These are phyloP conservation scores for Epichloe typhina DNA, from an alignment of 2,329 filamentous ascomycete species.

Conservation along the genomic window DNA sequence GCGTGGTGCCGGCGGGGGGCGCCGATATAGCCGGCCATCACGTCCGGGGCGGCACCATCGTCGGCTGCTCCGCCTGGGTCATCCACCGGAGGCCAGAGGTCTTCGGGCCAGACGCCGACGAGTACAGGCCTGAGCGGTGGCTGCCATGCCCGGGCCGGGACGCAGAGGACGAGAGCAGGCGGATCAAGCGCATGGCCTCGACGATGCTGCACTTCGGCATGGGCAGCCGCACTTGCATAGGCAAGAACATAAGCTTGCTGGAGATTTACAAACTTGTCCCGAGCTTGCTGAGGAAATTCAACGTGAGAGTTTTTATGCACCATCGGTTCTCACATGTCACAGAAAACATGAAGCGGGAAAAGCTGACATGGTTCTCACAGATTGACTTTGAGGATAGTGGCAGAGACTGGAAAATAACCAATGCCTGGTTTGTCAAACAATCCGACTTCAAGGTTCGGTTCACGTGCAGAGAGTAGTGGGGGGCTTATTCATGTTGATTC, in stretches of 20 bases:
- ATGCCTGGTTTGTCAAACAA: neutral
- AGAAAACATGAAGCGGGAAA: too few relatives aligned
- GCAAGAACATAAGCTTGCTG: slow-evolving; percentile 27
- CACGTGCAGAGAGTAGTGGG: neutral
- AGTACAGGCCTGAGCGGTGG: slow-evolving; percentile 30
- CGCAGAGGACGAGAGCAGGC: neutral
- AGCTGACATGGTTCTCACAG: neutral
- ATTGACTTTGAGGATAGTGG: neutral
- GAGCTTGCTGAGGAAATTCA: neutral
- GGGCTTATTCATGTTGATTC: too few relatives aligned
- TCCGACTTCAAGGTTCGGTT: neutral
- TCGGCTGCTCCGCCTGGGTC: slow-evolving; percentile 24
- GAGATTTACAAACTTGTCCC: slow-evolving; percentile 31
- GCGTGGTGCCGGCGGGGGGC: slow-evolving; percentile 32
- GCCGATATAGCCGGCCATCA: slow-evolving; percentile 21
- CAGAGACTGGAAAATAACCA: neutral
- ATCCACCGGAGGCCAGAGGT: slow-evolving; percentile 17
- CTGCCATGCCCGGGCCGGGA: slow-evolving; percentile 9
- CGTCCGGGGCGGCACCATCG: slow-evolving; percentile 19
- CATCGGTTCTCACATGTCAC: too few relatives aligned
- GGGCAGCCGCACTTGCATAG: slow-evolving; percentile 29
- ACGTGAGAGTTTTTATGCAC: neutral
- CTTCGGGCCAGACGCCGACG: slow-evolving; percentile 19
- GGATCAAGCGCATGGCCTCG: neutral
- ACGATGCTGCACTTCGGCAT: slow-evolving; percentile 20